Conservation (phyloP, 1,139 yeast genomes). For the Arxiozyma telluris region DNA sequence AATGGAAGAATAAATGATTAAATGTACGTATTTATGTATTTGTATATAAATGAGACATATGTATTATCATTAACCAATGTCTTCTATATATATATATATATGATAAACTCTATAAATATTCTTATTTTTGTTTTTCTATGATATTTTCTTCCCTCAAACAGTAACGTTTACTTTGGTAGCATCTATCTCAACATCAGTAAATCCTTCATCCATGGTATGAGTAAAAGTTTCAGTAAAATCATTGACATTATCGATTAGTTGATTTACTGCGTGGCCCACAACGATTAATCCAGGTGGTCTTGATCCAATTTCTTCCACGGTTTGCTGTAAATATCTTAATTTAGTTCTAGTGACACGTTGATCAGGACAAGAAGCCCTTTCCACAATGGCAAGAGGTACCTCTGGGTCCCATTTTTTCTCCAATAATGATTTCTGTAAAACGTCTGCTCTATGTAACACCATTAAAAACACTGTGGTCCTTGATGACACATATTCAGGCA, state of each 20-base stretch:
- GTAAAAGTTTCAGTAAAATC: conserved; percentile 23
- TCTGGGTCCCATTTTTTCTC: conserved; percentile 57
- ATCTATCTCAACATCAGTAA: conserved; percentile 15
- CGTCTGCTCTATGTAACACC: conserved; percentile 79
- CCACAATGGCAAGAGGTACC: conserved; percentile 78
- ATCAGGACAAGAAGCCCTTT: conserved; percentile 89
- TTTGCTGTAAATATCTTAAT: conserved; percentile 55
- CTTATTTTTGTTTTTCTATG: not conserved
- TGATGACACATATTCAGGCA: conserved; percentile 63
- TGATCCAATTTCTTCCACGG: conserved; percentile 73
- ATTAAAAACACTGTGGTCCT: conserved; percentile 83
- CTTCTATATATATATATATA: too few species aligned
- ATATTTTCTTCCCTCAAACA: too few species aligned
- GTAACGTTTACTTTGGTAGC: not conserved
- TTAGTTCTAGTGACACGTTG: conserved; percentile 77
- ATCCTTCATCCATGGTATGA: conserved; percentile 51
- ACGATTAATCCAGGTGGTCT: conserved; percentile 91
- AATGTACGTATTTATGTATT: too few species aligned
- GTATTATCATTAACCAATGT: not conserved
- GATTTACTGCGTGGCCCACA: conserved; percentile 73
- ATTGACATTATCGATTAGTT: conserved; percentile 32
- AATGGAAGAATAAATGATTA: too few species aligned
- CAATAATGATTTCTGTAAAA: conserved; percentile 52
- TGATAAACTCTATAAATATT: not conserved
- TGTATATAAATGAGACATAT: not conserved